These are phyloP conservation scores for Lentinula edodes DNA, from an alignment of 768 basidiomycete genomes.

Conservation along the genomic window DNA sequence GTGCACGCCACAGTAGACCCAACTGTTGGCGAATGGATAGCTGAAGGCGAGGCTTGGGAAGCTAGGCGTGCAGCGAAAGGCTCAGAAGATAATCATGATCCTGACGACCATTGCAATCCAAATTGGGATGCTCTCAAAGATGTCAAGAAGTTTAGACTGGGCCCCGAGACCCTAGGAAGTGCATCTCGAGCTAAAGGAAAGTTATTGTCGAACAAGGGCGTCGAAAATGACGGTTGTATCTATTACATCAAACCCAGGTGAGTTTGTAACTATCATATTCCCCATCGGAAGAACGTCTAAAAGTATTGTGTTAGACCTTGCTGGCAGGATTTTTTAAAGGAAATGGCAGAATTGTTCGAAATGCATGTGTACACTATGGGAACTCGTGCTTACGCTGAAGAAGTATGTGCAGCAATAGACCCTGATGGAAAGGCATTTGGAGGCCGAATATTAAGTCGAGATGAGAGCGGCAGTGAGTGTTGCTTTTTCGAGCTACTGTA, in stretches of 20 bases:
- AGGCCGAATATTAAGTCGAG: conserved; percentile 82
- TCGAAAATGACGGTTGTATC: conserved; percentile 81
- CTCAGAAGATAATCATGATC: conserved; percentile 33
- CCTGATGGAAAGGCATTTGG: conserved; percentile 82
- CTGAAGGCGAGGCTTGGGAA: conserved; percentile 81
- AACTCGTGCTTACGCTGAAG: conserved; percentile 92
- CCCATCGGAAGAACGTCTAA: neutral
- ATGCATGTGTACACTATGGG: conserved; percentile 99
- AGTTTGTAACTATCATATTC: conserved; percentile 19
- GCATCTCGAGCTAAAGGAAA: conserved; percentile 46
- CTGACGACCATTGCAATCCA: conserved; percentile 72
- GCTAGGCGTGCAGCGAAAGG: conserved; percentile 43
- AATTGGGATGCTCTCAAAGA: conserved; percentile 92
- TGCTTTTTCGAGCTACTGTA: neutral
- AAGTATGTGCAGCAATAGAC: conserved; percentile 93
- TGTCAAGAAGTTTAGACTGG: conserved; percentile 83
- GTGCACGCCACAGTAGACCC: conserved; percentile 99
- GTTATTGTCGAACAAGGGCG: conserved; percentile 31
- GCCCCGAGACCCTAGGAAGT: conserved; percentile 66
- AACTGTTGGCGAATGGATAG: conserved; percentile 96
- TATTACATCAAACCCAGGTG: conserved; percentile 98
- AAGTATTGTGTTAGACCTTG: conserved; percentile 52
- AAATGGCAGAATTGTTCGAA: conserved; percentile 78
- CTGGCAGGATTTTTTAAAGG: conserved; percentile 71
- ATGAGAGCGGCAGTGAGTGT: conserved; percentile 91